A percentile compares a stretch with the other conserved stretches of the same genome.
Conservation (phyloP, 176 grass and related monocot genomes). For the Oryza nivara region DNA sequence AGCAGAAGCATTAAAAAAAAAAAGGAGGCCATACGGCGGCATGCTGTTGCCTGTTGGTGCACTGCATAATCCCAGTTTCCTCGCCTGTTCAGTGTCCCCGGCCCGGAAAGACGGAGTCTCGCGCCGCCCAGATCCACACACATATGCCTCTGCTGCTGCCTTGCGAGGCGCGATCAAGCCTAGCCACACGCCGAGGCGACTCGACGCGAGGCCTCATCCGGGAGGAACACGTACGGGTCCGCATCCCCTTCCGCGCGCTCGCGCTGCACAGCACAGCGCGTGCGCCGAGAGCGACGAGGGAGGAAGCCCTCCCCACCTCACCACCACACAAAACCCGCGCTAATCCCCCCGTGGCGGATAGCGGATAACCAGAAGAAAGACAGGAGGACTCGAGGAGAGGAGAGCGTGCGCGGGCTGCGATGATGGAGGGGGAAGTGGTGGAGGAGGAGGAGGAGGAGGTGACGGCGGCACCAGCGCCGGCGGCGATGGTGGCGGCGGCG, state of each 20-base stretch:
- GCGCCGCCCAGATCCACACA: conserved; percentile 28
- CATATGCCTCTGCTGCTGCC: background rate
- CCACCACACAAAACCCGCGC: conserved; percentile 27
- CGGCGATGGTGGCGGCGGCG: conserved; percentile 21
- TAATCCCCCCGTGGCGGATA: background rate
- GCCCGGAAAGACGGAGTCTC: background rate
- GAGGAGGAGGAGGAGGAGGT: background rate
- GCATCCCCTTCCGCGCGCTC: background rate
- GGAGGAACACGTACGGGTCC: background rate
- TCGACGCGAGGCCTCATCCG: conserved; percentile 24
- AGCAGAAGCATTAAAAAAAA: too few relatives aligned
- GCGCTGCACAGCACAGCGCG: background rate
- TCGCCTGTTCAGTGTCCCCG: background rate
- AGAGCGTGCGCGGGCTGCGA: background rate
- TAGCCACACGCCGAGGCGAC: conserved; percentile 2
- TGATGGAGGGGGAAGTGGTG: conserved; percentile 24
- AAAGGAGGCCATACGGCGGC: too few relatives aligned
- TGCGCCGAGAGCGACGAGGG: conserved; percentile 35
- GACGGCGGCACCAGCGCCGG: background rate
- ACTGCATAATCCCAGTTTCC: too few relatives aligned
- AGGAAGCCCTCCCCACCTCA: conserved; percentile 39
- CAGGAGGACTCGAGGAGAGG: background rate
- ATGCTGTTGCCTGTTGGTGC: background rate
- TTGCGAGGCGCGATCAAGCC: conserved; percentile 1
- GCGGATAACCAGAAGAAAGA: background rate